Conservation (phyloP, 768 basidiomycete genomes). For the Suillus clintonianus region DNA sequence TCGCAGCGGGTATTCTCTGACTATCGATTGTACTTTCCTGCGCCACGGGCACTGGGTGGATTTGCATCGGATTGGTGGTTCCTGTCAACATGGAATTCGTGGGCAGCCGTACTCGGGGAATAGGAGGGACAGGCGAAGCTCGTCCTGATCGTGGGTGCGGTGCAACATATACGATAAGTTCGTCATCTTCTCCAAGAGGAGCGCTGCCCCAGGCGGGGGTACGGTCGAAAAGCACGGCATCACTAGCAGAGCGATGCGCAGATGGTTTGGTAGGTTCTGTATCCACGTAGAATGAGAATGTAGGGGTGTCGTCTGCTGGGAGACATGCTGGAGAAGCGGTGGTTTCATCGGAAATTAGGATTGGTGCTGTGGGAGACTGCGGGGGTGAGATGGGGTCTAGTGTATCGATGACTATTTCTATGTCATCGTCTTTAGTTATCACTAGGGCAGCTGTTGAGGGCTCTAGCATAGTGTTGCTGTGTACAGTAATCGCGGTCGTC, state of each 20-base stretch:
- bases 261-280: conserved; percentile 31
- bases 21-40: neutral
- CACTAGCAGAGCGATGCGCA: conserved; percentile 11
- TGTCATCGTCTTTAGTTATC: neutral
- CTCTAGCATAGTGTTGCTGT: neutral
- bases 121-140: conserved; percentile 14
- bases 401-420: neutral
- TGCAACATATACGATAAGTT: conserved; percentile 76
- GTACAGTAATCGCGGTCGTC: neutral
- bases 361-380: neutral
- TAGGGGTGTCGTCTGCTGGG: neutral
- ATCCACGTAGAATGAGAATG: conserved; percentile 42
- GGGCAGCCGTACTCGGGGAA: conserved; percentile 18
- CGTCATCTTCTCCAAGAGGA: conserved; percentile 52
- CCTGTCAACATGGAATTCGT: conserved; percentile 29
- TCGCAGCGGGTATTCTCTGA: neutral
- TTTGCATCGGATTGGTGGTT: conserved; percentile 8
- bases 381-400: neutral
- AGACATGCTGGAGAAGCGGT: neutral
- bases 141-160: conserved; percentile 57
- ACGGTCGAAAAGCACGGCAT: conserved; percentile 25
- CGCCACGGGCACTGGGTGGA: neutral
- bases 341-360: neutral
- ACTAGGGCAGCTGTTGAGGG: neutral
- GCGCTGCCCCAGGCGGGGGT: conserved; percentile 12